Conservation (phyloP, 2,329 filamentous ascomycete species). For the Trichophyton schoenleinii region DNA sequence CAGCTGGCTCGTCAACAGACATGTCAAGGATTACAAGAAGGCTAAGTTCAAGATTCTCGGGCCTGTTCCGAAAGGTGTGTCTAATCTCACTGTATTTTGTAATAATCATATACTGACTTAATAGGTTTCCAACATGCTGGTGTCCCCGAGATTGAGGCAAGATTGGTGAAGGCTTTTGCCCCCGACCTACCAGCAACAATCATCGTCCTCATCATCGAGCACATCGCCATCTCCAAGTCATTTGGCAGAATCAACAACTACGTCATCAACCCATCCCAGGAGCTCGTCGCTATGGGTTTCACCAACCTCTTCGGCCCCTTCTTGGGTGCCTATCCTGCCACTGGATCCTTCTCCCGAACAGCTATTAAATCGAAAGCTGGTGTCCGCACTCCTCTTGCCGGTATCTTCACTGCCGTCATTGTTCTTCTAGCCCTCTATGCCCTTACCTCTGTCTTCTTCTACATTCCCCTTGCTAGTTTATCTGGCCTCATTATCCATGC, state of each 20-base stretch:
- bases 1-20: conserved; percentile 50
- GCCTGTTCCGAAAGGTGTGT: conserved; percentile 40
- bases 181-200: conserved; percentile 47
- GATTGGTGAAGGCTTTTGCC: conserved; percentile 43
- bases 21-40: conserved; percentile 24
- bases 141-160: conserved; percentile 30
- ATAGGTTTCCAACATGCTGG: conserved; percentile 36
- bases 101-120: neutral
- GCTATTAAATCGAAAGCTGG: conserved; percentile 54
- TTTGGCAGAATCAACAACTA: conserved; percentile 53
- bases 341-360: conserved; percentile 55
- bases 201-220: conserved; percentile 49
- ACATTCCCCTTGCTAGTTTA: conserved; percentile 54
- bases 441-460: conserved; percentile 49
- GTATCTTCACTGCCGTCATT: conserved; percentile 48
- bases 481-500: conserved; percentile 56
- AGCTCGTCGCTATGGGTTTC: conserved; percentile 51
- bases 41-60: conserved; percentile 48
- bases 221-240: conserved; percentile 51
- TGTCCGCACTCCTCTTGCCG: conserved; percentile 50
- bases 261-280: conserved; percentile 51
- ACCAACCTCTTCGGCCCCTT: conserved; percentile 53
- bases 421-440: conserved; percentile 51
- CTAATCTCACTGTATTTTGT: neutral
- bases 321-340: conserved; percentile 53